Evolutionary conservation across 179 eudicot species (phyloP).

Genomic region (Sideroxylon spinosum): DNA sequence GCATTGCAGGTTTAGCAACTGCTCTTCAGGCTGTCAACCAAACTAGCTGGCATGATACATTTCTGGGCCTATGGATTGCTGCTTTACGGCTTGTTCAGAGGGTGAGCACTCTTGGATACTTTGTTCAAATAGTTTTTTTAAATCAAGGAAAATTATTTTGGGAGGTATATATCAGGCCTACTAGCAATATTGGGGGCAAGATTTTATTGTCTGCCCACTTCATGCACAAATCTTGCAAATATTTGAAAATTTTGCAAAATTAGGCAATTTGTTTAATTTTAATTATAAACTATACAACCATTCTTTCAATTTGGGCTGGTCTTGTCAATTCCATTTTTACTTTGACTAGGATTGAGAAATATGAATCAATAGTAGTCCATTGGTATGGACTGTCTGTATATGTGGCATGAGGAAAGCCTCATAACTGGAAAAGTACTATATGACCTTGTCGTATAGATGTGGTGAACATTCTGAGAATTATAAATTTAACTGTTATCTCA

Average conservation of each 20-base stretch:
- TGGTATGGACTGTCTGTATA: background rate
- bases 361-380: background rate
- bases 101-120: slow-evolving; percentile 37
- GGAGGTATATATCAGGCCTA: background rate
- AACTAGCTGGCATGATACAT: slow-evolving; percentile 80
- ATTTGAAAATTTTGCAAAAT: background rate
- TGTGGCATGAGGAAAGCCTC: slow-evolving; percentile 4
- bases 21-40: slow-evolving; percentile 76
- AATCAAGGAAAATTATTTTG: background rate
- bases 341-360: slow-evolving; percentile 1
- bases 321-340: background rate
- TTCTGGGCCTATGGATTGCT: slow-evolving; percentile 86
- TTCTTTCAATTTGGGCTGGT: background rate
- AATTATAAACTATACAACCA: background rate
- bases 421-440: background rate
- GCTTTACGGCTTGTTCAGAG: slow-evolving; percentile 92
- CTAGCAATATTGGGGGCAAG: background rate
- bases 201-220: slow-evolving; percentile 10
- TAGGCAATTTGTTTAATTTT: background rate
- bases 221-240: background rate
- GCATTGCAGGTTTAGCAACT: slow-evolving; percentile 58
- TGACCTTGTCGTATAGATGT: background rate
- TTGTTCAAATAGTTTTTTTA: background rate
- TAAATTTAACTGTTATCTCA: background rate
- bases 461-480: background rate